phyloP scores from a whole-genome alignment of 768 basidiomycete genomes.

The Lactifluus volemus region DNA sequence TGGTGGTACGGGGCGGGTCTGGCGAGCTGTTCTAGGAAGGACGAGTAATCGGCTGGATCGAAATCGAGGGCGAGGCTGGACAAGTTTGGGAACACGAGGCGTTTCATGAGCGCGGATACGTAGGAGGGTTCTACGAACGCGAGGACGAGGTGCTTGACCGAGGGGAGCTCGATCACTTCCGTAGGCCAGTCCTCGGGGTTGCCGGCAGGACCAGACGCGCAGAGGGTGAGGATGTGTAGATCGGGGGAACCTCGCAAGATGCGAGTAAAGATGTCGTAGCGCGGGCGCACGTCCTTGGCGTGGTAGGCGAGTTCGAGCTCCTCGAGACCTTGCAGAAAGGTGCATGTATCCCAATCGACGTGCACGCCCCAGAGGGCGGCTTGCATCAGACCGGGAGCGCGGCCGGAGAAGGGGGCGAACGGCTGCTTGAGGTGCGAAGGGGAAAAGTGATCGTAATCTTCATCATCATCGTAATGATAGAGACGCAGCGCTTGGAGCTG shows the following conservation, averaged over 20 bases:
- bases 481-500: conserved; percentile 45
- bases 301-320: conserved; percentile 58
- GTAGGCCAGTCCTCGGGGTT: conserved; percentile 31
- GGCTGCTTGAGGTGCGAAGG: conserved; percentile 33
- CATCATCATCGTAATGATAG: conserved; percentile 43
- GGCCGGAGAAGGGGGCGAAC: conserved; percentile 44
- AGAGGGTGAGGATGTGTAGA: conserved; percentile 44
- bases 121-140: conserved; percentile 27
- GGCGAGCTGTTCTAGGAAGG: conserved; percentile 39
- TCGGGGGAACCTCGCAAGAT: conserved; percentile 47
- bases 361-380: conserved; percentile 62
- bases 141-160: conserved; percentile 27
- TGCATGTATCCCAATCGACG: conserved; percentile 49
- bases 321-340: conserved; percentile 36
- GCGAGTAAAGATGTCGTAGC: conserved; percentile 41
- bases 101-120: conserved; percentile 27
- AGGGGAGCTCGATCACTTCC: conserved; percentile 20
- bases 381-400: conserved; percentile 40
- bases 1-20: conserved; percentile 28
- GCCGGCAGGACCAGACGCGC: conserved; percentile 48
- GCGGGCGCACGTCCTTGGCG: conserved; percentile 52
- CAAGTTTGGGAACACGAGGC: conserved; percentile 31
- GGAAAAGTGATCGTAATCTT: conserved; percentile 36
- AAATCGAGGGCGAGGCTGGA: conserved; percentile 42
- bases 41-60: conserved; percentile 44